Evolutionary conservation across 768 basidiomycete species (phyloP).

Genomic region (Tricholoma saponaceum): DNA sequence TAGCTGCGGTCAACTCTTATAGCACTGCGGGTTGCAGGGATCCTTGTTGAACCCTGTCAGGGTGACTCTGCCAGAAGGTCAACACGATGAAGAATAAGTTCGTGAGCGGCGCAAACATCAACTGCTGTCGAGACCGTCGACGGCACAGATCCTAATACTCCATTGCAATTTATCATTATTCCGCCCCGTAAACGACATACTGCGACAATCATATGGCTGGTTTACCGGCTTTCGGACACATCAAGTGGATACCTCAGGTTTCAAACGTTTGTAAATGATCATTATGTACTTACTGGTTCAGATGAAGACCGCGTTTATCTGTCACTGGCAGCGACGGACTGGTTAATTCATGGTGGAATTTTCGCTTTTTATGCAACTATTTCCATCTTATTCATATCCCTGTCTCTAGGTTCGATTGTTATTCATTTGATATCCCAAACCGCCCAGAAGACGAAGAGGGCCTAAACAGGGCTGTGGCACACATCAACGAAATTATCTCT

Average conservation of each 20-base stretch:
- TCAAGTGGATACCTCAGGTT: conserved; percentile 62
- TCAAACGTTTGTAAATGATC: conserved; percentile 10
- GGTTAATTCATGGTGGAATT: conserved; percentile 45
- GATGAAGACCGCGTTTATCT: conserved; percentile 28
- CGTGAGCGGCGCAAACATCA: too few relatives aligned
- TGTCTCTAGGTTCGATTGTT: conserved; percentile 52
- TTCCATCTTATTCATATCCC: neutral
- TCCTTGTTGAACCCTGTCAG: too few relatives aligned
- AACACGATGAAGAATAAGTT: too few relatives aligned
- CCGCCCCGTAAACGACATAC: conserved; percentile 23
- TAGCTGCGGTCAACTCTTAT: too few relatives aligned
- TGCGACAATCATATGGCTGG: conserved; percentile 58
- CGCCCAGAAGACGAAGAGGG: conserved; percentile 40
- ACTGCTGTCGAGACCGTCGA: too few relatives aligned
- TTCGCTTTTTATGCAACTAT: neutral
- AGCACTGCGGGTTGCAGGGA: too few relatives aligned
- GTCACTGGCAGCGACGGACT: conserved; percentile 54
- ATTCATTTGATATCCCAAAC: conserved; percentile 45
- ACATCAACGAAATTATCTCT: conserved; percentile 54
- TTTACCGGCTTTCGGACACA: conserved; percentile 39
- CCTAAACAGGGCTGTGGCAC: conserved; percentile 48
- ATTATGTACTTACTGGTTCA: neutral
- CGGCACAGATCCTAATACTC: too few relatives aligned
- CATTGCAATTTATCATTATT: conserved; percentile 1
- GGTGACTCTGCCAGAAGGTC: too few relatives aligned